Evolutionary conservation across 345 rosid genomes (phyloP).

Genomic region (Hypericum androsaemum): DNA sequence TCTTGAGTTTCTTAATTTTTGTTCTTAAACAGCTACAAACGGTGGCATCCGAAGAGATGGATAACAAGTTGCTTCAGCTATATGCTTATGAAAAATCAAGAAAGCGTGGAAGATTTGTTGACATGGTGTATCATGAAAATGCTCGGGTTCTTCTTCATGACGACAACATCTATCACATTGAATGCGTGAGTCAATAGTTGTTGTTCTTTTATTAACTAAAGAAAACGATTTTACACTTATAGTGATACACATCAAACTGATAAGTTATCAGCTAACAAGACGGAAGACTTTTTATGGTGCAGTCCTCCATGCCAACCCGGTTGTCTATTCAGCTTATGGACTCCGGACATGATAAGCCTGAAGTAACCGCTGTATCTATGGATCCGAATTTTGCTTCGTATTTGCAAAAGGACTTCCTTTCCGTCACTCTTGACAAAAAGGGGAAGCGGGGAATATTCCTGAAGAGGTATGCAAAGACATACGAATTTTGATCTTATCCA

Average conservation of each 20-base stretch:
- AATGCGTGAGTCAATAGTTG: conserved; percentile 57
- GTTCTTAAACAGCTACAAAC: conserved; percentile 64
- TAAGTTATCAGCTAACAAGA: conserved; percentile 1
- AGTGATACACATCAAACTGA: no score
- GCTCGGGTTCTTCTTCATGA: conserved; percentile 78
- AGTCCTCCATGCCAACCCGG: conserved; percentile 43
- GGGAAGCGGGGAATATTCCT: conserved; percentile 60
- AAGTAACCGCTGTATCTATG: conserved; percentile 74
- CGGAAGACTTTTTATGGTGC: conserved; percentile 21
- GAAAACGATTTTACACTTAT: neutral
- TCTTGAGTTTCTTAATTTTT: conserved; percentile 1
- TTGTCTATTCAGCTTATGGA: conserved; percentile 89
- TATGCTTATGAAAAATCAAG: conserved; percentile 73
- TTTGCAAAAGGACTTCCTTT: conserved; percentile 60
- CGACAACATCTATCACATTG: conserved; percentile 76
- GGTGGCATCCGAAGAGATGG: conserved; percentile 77
- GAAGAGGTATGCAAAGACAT: conserved; percentile 46
- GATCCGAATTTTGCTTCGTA: conserved; percentile 77
- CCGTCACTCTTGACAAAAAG: conserved; percentile 43
- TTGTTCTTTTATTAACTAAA: neutral
- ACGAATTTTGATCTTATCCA: conserved; percentile 1
- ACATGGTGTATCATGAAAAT: conserved; percentile 72
- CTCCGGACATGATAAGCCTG: conserved; percentile 81
- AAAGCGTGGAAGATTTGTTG: conserved; percentile 54
- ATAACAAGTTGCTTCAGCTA: conserved; percentile 77